Conservation (phyloP, 352 stramenopile genomes). For the Globisporangium mamillatum region DNA sequence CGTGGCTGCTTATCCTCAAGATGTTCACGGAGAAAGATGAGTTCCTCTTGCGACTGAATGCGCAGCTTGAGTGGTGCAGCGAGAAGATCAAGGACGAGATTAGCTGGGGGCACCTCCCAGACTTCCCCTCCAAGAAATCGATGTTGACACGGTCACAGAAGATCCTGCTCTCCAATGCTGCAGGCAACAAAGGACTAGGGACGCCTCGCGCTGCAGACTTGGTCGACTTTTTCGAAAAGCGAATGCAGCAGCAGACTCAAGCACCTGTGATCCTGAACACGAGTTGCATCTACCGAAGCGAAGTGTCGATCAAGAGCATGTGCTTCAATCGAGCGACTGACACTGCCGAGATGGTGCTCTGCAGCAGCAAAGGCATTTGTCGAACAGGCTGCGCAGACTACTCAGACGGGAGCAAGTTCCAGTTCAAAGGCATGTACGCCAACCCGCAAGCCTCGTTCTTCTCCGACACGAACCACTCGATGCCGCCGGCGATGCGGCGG, state of each 20-base stretch:
- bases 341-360: conserved; percentile 64
- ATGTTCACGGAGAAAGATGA: conserved; percentile 73
- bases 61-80: conserved; percentile 64
- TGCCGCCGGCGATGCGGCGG: conserved; percentile 24
- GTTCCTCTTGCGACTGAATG: conserved; percentile 64
- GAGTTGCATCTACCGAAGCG: conserved; percentile 73
- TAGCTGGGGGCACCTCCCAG: conserved; percentile 64
- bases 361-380: conserved; percentile 73
- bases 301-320: conserved; percentile 83
- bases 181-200: conserved; percentile 30
- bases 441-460: conserved; percentile 42
- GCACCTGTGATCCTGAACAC: conserved; percentile 36
- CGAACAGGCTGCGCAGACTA: conserved; percentile 64
- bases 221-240: conserved; percentile 58
- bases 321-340: conserved; percentile 72
- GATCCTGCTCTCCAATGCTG: conserved; percentile 46
- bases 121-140: conserved; percentile 58
- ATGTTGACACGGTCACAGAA: conserved; percentile 67
- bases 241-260: conserved; percentile 29
- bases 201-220: conserved; percentile 41
- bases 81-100: conserved; percentile 78
- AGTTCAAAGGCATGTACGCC: conserved; percentile 81
- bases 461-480: conserved; percentile 17
- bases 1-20: conserved; percentile 70
- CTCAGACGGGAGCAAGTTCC: conserved; percentile 65